These are phyloP conservation scores for Solanum acaule DNA, from an alignment of 257 asterid genomes.

Conservation along the genomic window DNA sequence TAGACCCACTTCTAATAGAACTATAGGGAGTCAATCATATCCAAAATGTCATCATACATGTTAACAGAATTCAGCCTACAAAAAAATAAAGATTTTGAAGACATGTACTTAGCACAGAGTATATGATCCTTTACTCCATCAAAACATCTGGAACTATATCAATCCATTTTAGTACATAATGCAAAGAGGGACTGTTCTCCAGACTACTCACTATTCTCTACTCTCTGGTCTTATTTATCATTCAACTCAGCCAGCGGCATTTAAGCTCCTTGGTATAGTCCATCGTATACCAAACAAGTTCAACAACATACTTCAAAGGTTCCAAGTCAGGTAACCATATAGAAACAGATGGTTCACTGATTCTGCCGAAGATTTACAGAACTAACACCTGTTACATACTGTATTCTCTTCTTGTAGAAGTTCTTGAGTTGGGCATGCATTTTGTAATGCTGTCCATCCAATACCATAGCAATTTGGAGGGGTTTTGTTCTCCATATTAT, in stretches of 20 bases:
- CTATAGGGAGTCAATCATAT: background rate
- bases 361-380: background rate
- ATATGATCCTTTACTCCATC: background rate
- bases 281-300: background rate
- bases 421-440: background rate
- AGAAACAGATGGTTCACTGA: background rate
- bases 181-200: background rate
- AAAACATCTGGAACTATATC: background rate
- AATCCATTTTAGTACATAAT: background rate
- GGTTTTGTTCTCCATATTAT: background rate
- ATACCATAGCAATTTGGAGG: background rate
- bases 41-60: background rate
- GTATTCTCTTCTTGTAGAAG: background rate
- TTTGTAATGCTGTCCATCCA: background rate
- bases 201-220: background rate
- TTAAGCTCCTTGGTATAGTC: background rate
- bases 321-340: background rate
- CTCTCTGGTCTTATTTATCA: background rate
- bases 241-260: background rate
- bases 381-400: background rate
- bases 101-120: background rate
- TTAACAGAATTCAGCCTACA: background rate
- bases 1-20: background rate
- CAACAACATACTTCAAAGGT: background rate
- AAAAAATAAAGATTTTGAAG: background rate